Evolutionary conservation across 2,329 filamentous ascomycete species (phyloP), one percentile per base, ranked within the genome.

Genomic region (Cladobotryum protrusum): DNA sequence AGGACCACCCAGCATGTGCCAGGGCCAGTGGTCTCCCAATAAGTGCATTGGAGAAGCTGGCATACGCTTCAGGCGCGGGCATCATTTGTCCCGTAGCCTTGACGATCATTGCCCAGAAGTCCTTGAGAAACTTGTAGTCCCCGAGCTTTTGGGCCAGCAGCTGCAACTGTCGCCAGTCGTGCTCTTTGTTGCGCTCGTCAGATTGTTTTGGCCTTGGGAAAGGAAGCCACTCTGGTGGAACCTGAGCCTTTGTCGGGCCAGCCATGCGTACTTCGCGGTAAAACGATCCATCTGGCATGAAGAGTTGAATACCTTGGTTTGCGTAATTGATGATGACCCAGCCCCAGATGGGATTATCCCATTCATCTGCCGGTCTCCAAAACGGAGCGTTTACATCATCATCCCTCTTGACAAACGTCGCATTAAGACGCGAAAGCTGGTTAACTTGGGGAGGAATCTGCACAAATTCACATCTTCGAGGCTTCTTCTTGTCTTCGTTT

Each of bases 251-350:
- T 2, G 24, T 17, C 0, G 60, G 63, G 1, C 65, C 67, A 0
- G 62, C 67, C 14, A 71, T 17, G 5, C 69, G 63, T 1, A 72
- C 62, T 49, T 72, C 71, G 8, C 67, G 60, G 56, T 71, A 73
- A 59, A 73, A 75, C 0, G 59, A 66, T 12, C 72, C 72, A 29
- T 71, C 66, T 0, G 54, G 52, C 0, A 63, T 72, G 66, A 73
- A 74, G 3, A 75, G n/a, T 56, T 75, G 72, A 2, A 74, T 54
- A 1, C 65, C 70, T 5, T 59, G 56, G 54, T 75, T 63, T 32
- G 60, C 62, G 44, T 68, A 74, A 57, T 75, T 74, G 35, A 63
- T 54, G 2, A 74, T 56, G 4, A 73, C 39, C 70, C 70, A 73
- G 29, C 68, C 69, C 64, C 65, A 72, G 18, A 73, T 67, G 1